Base-by-base conservation (phyloP, 208 protist genomes). In the Leishmania amazonensis region DNA sequence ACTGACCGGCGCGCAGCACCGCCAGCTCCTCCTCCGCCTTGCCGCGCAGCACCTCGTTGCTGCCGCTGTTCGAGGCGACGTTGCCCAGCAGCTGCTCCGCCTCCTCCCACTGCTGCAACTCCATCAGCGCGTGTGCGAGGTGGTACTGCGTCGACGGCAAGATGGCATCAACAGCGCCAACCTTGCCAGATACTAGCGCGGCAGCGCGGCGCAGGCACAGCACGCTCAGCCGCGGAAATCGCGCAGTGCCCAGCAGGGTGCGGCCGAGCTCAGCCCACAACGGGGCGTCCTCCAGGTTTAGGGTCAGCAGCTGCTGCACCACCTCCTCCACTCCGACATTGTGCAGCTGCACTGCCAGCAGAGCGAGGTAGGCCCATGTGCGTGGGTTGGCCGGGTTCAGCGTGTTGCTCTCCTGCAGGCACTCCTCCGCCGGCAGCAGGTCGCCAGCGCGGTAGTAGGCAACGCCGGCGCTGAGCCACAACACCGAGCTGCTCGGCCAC, bases 401-500 rank as follows among this genome's bases (percentile, higher is more conserved):
- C 57, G 89, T 89, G 87, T 97, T 98, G 77, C 90, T 94, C 81
- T 98, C 94, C 80, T 92, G 93, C 64, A 98, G 88, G 67, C 94
- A 96, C 85, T 94, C 93, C 86, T 98, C 96, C 3, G 95, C 94
- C 13, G 81, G 85, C 42, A 81, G 76, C 45, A 91, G 68, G 78
- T 96, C 87, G 35, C 86, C 91, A 38, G 92, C 60, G 47, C 94
- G 90, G 87, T 94, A 97, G 85, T 96, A 98, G 24, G 92, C 85
- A 68, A 98, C 94, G 57, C 95, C 96, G 9, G 92, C 88, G 40
- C 93, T 95, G 58, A 97, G 87, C 95, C 96, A 98, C 87, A 94
- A 87, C 53, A 96, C 78, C n/a, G 91, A 88, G 67, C 88, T 91
- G 54, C 31, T 28, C 6, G 95, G 93, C 94, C 95, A 98, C 64